phyloP scores from a whole-genome alignment of 2,329 filamentous ascomycete species.

The Aspergillus fijiensis region DNA sequence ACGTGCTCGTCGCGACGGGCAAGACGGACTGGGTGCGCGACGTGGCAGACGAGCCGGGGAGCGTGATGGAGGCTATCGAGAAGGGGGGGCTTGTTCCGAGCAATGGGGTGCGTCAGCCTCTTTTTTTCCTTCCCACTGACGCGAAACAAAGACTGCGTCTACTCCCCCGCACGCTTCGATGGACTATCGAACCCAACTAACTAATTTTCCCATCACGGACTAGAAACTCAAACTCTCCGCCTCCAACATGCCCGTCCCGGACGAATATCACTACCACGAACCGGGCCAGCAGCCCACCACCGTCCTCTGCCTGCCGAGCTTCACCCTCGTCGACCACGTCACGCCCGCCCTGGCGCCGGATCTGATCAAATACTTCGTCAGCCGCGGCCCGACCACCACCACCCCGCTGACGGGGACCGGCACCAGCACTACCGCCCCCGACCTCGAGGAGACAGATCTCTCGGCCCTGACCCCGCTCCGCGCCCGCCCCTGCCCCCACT shows the following conservation, averaged over 20 bases:
- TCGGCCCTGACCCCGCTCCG: conserved; percentile 45
- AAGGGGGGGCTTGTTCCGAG: conserved; percentile 42
- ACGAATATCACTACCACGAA: conserved; percentile 59
- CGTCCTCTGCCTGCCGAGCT: conserved; percentile 80
- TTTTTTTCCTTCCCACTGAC: no score
- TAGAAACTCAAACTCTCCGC: conserved; percentile 87
- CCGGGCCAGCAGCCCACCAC: conserved; percentile 66
- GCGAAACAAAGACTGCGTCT: no score
- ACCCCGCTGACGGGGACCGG: conserved; percentile 51
- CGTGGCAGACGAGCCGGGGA: conserved; percentile 82
- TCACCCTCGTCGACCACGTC: conserved; percentile 79
- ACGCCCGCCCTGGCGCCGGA: conserved; percentile 70
- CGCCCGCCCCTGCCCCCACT: conserved; percentile 72
- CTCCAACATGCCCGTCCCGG: conserved; percentile 81
- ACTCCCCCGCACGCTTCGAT: no score
- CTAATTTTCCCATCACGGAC: no score
- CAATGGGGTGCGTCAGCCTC: conserved; percentile 40
- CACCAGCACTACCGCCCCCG: no score
- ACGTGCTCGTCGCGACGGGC: conserved; percentile 89
- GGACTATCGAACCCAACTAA: no score
- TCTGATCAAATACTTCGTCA: conserved; percentile 70
- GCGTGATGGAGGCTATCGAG: conserved; percentile 74
- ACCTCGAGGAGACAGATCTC: conserved; percentile 4
- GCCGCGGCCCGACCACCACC: conserved; percentile 70
- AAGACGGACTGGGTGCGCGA: conserved; percentile 93